These are phyloP conservation scores for Alternaria sp. DNA, from an alignment of 2,329 filamentous ascomycete genomes.

Conservation along the genomic window DNA sequence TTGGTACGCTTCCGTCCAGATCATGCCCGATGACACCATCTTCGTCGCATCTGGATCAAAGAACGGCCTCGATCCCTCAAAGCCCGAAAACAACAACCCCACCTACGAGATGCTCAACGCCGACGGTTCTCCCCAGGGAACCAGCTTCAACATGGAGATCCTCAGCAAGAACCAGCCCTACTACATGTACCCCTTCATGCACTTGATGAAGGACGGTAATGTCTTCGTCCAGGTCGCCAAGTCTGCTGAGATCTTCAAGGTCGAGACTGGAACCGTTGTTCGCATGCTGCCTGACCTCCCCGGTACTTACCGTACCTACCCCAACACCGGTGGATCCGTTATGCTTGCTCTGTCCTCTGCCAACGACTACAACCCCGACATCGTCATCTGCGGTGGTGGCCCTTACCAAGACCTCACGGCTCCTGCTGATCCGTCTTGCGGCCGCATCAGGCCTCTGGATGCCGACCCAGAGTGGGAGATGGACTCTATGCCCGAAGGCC, in stretches of 20 bases:
- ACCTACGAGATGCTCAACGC: conserved; percentile 68
- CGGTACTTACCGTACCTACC: conserved; percentile 67
- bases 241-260: conserved; percentile 65
- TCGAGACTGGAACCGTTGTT: conserved; percentile 56
- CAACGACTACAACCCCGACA: conserved; percentile 63
- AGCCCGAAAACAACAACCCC: conserved; percentile 67
- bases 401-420: conserved; percentile 67
- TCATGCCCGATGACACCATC: conserved; percentile 64
- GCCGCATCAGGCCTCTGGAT: conserved; percentile 63
- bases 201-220: conserved; percentile 64
- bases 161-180: conserved; percentile 67
- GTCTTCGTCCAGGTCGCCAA: conserved; percentile 67
- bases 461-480: conserved; percentile 63
- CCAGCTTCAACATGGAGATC: conserved; percentile 62
- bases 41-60: conserved; percentile 69
- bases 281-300: conserved; percentile 62
- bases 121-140: conserved; percentile 58
- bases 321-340: conserved; percentile 67
- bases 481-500: conserved; percentile 66
- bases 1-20: conserved; percentile 70
- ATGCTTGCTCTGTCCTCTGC: conserved; percentile 62
- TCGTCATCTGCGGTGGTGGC: conserved; percentile 68
- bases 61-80: conserved; percentile 65
- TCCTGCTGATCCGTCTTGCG: conserved; percentile 67
- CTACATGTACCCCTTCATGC: conserved; percentile 71